Evolutionary conservation across 2,329 filamentous ascomycete species (phyloP), one percentile per base, ranked within the genome.

Genomic region (Apiospora sp.): DNA sequence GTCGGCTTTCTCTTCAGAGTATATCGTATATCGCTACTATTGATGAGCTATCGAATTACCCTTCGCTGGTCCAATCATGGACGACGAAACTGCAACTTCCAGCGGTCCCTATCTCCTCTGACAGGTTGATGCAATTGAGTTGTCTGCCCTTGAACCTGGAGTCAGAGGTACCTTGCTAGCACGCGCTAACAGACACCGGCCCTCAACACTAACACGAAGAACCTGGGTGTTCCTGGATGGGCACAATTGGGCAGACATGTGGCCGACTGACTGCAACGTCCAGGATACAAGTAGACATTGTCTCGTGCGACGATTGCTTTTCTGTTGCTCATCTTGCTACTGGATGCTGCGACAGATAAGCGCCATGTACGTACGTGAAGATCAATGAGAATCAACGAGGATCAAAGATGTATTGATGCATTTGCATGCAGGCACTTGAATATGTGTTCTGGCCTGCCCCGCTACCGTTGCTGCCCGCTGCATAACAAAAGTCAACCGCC

Each of bases 231-330:
- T 49, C 67, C 67, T 69, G 67, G 67, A 68, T 43, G 67, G 67
- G 44, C 67, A 24, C 27, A 69, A n/a, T 69, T 69, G 67, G 67
- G 67, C 67, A 49, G 67, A 69, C 67, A 69, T 69, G 67, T 49
- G 67, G 27, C 22, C 67, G 24, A 49, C 24, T 49, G 10, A 69
- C 34, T 69, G 44, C 44, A 49, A 30, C 14, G 10, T 6, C 27
- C 44, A 24, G 67, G 67, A 69, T 37, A 30, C 27, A 30, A 2
- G 27, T 30, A n/a, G 44, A 49, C 44, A 49, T 49, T 49, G 67
- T 49, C 67, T 48, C 24, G 34, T 49, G 22, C 67, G 44, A 69
- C 67, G 37, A 27, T 34, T 49, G 1, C 27, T 34, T 68, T 48
- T 34, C 67, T 0, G 8, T 30, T 22, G 16, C 43, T 22, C 34